Base-by-base conservation (phyloP, 1,284 basidiomycete species). In the Irpex sp. region DNA sequence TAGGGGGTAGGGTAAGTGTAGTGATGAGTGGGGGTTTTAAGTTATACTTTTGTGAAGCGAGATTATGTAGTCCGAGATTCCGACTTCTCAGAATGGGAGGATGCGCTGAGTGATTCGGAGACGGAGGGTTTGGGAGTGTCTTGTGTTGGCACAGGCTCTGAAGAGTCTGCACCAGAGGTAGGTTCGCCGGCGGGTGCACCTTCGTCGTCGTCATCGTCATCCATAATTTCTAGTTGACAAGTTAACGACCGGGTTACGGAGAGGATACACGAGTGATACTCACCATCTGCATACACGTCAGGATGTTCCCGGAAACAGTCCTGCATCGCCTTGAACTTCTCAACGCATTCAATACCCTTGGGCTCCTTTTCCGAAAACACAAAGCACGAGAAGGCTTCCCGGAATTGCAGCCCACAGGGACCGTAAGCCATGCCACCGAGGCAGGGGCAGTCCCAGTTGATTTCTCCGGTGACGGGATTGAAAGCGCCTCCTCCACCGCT, bases 401-500 rank as follows among this genome's bases (percentile, higher is more conserved):
- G 91, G 82, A 99, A 99, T 72, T 98, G 85, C 67, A 87, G 84
- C 9, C 97, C 97, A 73, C 97, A 99, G 1, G 96, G 95, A 5
- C 97, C 97, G 72, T 98, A 84, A 2, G 97, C 96, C 97, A 99
- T 98, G 62, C 97, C 97, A 31, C 97, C 97, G 9, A 99, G 87
- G 76, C 97, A 99, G 1, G 95, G 94, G 75, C 95, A 98, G 75
- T 97, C 95, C 95, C 96, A 98, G 80, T 98, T 98, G 73, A 98
- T 97, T 82, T 97, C 94, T 58, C 97, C 97, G 0, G 97, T 99
- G 68, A 88, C 94, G 19, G 96, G 96, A 78, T 99, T 92, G 83
- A 80, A 92, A 15, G 90, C 90, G 62, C 85, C 84, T 19, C 78
- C 84, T 19, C 78, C 75, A 8, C 73, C 51, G 59, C 69, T 66